phyloP scores from a whole-genome alignment of 164 flowering plant species.

The Piper betle region DNA sequence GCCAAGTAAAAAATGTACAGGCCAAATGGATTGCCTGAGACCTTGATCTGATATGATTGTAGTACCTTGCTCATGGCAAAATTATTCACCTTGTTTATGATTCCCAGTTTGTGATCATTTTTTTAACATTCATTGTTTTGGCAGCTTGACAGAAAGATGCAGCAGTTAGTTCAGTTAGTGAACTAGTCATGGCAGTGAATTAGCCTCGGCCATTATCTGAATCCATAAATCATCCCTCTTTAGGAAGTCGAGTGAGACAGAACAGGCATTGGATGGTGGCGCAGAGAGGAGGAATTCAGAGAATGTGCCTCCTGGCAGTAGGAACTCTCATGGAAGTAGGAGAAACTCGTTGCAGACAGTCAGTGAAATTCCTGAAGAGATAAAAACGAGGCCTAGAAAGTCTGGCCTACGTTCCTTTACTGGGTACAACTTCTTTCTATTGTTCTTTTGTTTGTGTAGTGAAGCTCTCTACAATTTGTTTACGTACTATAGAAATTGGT shows the following conservation, averaged over 20 bases:
- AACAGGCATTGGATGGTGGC: constrained; percentile 18
- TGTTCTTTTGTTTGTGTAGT: background rate
- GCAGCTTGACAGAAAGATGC: constrained; percentile 87
- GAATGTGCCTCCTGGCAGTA: constrained; percentile 31
- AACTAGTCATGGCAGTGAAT: constrained; percentile 67
- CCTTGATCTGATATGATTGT: constrained; percentile 87
- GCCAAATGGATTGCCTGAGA: constrained; percentile 92
- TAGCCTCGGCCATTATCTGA: constrained; percentile 65
- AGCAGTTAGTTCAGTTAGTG: constrained; percentile 60
- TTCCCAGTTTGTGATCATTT: background rate
- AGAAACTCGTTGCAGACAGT: constrained; percentile 52
- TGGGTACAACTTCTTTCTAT: constrained; percentile 29
- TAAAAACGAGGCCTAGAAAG: constrained; percentile 54
- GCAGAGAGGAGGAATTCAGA: constrained; percentile 44
- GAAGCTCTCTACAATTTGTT: background rate
- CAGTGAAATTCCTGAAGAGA: constrained; percentile 46
- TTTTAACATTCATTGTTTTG: background rate
- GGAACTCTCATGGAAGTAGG: constrained; percentile 38
- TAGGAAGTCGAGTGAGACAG: constrained; percentile 47
- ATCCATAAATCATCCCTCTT: constrained; percentile 40
- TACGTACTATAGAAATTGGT: background rate
- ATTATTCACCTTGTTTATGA: background rate
- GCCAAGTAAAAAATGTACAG: constrained; percentile 64
- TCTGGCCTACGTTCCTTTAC: constrained; percentile 66
- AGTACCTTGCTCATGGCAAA: constrained; percentile 37